phyloP scores from a whole-genome alignment of 2,329 filamentous ascomycete species.

The Arachnopeziza araneosa region DNA sequence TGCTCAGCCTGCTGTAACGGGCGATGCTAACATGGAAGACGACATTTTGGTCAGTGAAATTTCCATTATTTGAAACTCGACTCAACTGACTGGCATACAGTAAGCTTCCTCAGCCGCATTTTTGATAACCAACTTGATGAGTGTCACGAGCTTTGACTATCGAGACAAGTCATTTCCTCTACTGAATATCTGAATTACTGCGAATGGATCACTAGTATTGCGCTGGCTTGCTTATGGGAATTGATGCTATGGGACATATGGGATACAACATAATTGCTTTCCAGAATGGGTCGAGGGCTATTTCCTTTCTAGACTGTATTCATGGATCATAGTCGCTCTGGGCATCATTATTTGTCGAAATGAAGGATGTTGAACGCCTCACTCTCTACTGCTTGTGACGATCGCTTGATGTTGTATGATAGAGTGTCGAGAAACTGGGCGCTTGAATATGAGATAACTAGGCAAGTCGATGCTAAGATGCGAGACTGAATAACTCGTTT shows the following conservation, averaged over 20 bases:
- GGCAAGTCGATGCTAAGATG: too few relatives aligned
- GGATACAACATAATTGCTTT: slow-evolving; percentile 9
- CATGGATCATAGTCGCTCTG: not conserved
- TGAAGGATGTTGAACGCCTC: not conserved
- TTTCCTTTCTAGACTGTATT: slow-evolving; percentile 16
- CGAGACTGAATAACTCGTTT: too few relatives aligned
- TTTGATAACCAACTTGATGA: not conserved
- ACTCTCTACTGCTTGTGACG: not conserved
- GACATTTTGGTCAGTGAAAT: slow-evolving; percentile 42
- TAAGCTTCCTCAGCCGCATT: slow-evolving; percentile 1
- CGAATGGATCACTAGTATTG: not conserved
- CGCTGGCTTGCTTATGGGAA: slow-evolving; percentile 8
- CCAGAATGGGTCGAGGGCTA: not conserved
- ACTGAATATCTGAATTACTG: slow-evolving; percentile 1
- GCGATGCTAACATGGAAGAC: slow-evolving; percentile 61
- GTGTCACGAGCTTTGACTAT: not conserved
- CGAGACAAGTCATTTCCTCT: not conserved
- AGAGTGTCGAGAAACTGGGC: too few relatives aligned
- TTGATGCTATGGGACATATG: slow-evolving; percentile 6
- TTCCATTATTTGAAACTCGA: not conserved
- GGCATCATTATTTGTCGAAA: not conserved
- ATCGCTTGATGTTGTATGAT: not conserved
- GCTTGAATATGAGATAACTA: too few relatives aligned
- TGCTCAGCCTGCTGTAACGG: slow-evolving; percentile 32
- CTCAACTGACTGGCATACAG: slow-evolving; percentile 6